A percentile compares a stretch with the other conserved stretches of the same genome.
Conservation (phyloP, 1,139 yeast genomes). For the Yamadazyma jaroonii region DNA sequence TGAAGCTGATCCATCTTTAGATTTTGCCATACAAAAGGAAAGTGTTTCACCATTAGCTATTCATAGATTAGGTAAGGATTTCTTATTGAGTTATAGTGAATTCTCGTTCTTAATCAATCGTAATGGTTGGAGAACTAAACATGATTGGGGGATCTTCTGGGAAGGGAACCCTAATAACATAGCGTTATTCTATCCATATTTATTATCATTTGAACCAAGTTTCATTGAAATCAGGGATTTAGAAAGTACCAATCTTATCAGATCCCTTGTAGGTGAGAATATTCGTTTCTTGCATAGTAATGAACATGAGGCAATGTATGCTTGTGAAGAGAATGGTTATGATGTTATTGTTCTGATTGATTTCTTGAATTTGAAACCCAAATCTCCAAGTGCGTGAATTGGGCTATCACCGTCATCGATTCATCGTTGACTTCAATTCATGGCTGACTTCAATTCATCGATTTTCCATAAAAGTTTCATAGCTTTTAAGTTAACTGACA, state of each 20-base stretch:
- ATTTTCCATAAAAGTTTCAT: too few relatives aligned
- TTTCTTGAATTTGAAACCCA: constrained; percentile 58
- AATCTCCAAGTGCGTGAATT: too few relatives aligned
- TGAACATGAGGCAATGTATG: constrained; percentile 92
- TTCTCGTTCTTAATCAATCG: constrained; percentile 92
- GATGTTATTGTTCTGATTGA: constrained; percentile 91
- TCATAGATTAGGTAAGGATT: constrained; percentile 84
- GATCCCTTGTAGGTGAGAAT: constrained; percentile 94
- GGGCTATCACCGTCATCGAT: too few relatives aligned
- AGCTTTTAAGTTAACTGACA: too few relatives aligned
- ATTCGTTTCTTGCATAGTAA: constrained; percentile 84
- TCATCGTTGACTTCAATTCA: too few relatives aligned
- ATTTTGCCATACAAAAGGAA: constrained; percentile 88
- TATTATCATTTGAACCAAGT: constrained; percentile 83
- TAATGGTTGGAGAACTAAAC: constrained; percentile 95
- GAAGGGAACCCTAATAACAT: constrained; percentile 93
- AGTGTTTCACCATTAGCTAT: constrained; percentile 83
- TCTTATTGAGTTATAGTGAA: constrained; percentile 82
- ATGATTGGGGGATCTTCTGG: constrained; percentile 95
- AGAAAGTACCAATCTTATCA: constrained; percentile 77
- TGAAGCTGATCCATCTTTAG: constrained; percentile 95
- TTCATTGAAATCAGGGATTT: constrained; percentile 92
- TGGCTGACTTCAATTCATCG: too few relatives aligned
- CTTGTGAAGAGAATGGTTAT: constrained; percentile 85
- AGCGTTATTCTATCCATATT: constrained; percentile 90